Evolutionary conservation across 2,329 filamentous ascomycete genomes (phyloP).

Genomic region (Clonostachys rhizophaga): DNA sequence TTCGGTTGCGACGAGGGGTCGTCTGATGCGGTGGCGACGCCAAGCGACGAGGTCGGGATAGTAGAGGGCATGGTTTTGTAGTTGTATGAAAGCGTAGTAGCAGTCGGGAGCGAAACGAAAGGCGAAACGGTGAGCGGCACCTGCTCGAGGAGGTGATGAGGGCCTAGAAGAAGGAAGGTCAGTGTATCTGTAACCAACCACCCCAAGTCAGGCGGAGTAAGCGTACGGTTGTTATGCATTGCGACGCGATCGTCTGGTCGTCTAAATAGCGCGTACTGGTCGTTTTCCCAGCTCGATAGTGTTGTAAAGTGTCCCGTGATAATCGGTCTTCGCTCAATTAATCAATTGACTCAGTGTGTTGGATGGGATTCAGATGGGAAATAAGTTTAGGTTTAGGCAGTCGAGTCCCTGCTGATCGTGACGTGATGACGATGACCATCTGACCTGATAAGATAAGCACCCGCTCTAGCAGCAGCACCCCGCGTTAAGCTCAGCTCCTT

Average conservation of each 20-base stretch:
- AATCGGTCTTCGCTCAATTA: too few species aligned
- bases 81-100: constrained; percentile 90
- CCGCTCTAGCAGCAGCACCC: constrained; percentile 10
- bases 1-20: constrained; percentile 34
- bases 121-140: constrained; percentile 91
- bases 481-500: constrained; percentile 5
- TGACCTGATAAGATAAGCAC: constrained; percentile 4
- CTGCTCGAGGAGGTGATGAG: constrained; percentile 86
- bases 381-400: too few species aligned
- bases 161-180: constrained; percentile 39
- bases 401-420: too few species aligned
- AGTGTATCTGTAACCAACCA: background rate
- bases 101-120: constrained; percentile 84
- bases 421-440: too few species aligned
- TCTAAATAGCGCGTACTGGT: too few species aligned
- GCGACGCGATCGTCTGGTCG: background rate
- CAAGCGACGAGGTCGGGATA: constrained; percentile 51
- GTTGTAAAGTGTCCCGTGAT: too few species aligned
- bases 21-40: constrained; percentile 27
- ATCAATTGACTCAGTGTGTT: too few species aligned
- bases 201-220: too few species aligned
- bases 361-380: too few species aligned
- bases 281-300: too few species aligned
- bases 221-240: constrained; percentile 12
- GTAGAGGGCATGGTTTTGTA: constrained; percentile 88